These are phyloP conservation scores for Trametes meyenii DNA, from an alignment of 768 basidiomycete genomes.

Conservation along the genomic window DNA sequence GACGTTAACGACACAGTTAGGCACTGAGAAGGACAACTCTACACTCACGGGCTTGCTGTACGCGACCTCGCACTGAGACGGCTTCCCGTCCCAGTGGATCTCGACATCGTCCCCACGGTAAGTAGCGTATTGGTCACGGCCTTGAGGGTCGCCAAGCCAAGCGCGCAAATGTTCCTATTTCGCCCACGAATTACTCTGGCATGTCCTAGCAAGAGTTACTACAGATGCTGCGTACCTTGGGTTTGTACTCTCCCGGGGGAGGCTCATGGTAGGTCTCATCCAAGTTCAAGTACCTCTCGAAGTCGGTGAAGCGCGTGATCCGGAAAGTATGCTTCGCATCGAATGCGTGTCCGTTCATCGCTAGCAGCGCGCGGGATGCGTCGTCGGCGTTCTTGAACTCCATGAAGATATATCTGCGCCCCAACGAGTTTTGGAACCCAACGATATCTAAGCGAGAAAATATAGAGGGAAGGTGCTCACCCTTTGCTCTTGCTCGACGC, in stretches of 20 bases:
- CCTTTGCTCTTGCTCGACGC: slow-evolving; percentile 87
- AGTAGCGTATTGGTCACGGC: slow-evolving; percentile 94
- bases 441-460: neutral
- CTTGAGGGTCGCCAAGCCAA: slow-evolving; percentile 91
- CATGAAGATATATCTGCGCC: slow-evolving; percentile 75
- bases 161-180: slow-evolving; percentile 89
- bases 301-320: slow-evolving; percentile 86
- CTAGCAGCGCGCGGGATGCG: slow-evolving; percentile 64
- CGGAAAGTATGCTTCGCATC: slow-evolving; percentile 85
- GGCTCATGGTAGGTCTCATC: slow-evolving; percentile 82
- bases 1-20: neutral
- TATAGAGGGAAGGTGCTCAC: slow-evolving; percentile 49
- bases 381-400: slow-evolving; percentile 75
- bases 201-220: neutral
- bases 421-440: neutral
- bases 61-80: slow-evolving; percentile 81
- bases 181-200: neutral
- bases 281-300: slow-evolving; percentile 78
- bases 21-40: slow-evolving; percentile 8
- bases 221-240: slow-evolving; percentile 56
- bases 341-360: slow-evolving; percentile 80
- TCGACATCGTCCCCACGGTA: slow-evolving; percentile 91
- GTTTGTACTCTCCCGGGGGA: slow-evolving; percentile 66
- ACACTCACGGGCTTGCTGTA: slow-evolving; percentile 69
- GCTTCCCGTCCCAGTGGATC: slow-evolving; percentile 92